Conservation (phyloP, 164 flowering plant species). For the Dillenia turbinata region DNA sequence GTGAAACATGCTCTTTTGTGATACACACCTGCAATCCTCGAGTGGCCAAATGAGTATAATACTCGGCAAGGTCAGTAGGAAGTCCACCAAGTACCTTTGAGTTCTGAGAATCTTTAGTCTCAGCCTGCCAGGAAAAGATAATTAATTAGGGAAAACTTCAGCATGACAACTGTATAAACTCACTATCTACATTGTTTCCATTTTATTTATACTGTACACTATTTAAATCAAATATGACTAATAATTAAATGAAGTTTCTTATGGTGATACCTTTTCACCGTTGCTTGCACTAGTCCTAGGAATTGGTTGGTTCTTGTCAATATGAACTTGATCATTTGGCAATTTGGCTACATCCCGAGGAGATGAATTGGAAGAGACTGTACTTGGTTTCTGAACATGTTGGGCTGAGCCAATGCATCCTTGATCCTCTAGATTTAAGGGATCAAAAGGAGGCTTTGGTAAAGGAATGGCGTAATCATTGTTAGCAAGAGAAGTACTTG, state of each 20-base stretch:
- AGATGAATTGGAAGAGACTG: not conserved
- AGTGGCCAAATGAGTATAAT: conserved; percentile 17
- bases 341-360: not conserved
- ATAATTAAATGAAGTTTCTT: not conserved
- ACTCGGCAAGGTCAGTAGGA: conserved; percentile 8
- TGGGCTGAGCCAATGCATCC: conserved; percentile 1
- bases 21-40: conserved; percentile 28
- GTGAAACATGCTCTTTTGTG: not conserved
- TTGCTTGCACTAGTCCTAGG: conserved; percentile 9
- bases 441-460: conserved; percentile 1
- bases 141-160: not conserved
- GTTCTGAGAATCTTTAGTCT: not conserved
- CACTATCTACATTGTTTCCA: too few relatives aligned
- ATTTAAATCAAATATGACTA: not conserved
- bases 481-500: conserved; percentile 6
- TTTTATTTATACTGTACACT: too few relatives aligned
- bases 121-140: conserved; percentile 14
- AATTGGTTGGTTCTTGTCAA: conserved; percentile 7
- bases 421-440: conserved; percentile 12
- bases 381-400: conserved; percentile 4
- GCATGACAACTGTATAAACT: too few relatives aligned
- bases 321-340: conserved; percentile 4
- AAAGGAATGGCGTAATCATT: conserved; percentile 6
- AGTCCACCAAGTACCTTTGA: conserved; percentile 13
- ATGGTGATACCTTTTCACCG: conserved; percentile 16